These are phyloP conservation scores for Rhodotorula mucilaginosa DNA, from an alignment of 1,284 basidiomycete genomes.

Conservation along the genomic window DNA sequence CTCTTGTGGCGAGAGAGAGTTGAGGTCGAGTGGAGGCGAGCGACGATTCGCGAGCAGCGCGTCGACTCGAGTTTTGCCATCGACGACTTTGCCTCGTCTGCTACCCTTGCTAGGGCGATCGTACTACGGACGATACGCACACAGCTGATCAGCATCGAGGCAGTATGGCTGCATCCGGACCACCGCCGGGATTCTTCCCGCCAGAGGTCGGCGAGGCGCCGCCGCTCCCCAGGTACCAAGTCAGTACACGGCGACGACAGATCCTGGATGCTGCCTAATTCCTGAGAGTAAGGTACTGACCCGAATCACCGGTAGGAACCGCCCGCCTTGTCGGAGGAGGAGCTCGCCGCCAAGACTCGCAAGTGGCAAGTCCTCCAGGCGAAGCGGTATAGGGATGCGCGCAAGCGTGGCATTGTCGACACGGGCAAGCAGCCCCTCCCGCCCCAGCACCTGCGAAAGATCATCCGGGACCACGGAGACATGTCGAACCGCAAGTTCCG, in stretches of 20 bases:
- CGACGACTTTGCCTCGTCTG: slow-evolving; percentile 1
- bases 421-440: slow-evolving; percentile 76
- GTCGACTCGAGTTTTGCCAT: neutral
- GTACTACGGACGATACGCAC: neutral
- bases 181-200: slow-evolving; percentile 30
- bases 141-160: neutral
- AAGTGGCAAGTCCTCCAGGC: slow-evolving; percentile 94
- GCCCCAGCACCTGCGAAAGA: slow-evolving; percentile 91
- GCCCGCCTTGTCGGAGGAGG: slow-evolving; percentile 66
- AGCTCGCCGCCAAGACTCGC: slow-evolving; percentile 77
- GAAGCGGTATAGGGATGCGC: slow-evolving; percentile 77
- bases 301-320: slow-evolving; percentile 32
- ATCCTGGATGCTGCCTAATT: too few species aligned
- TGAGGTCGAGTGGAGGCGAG: neutral
- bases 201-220: slow-evolving; percentile 3
- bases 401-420: slow-evolving; percentile 82
- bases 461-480: slow-evolving; percentile 93
- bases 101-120: neutral
- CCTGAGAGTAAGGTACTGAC: neutral
- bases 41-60: neutral
- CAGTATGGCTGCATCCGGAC: slow-evolving; percentile 8
- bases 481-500: slow-evolving; percentile 63
- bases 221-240: slow-evolving; percentile 18
- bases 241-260: neutral
- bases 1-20: too few species aligned